Evolutionary conservation across 345 rosid species (phyloP).

Genomic region (Hibiscus tridactylites): DNA sequence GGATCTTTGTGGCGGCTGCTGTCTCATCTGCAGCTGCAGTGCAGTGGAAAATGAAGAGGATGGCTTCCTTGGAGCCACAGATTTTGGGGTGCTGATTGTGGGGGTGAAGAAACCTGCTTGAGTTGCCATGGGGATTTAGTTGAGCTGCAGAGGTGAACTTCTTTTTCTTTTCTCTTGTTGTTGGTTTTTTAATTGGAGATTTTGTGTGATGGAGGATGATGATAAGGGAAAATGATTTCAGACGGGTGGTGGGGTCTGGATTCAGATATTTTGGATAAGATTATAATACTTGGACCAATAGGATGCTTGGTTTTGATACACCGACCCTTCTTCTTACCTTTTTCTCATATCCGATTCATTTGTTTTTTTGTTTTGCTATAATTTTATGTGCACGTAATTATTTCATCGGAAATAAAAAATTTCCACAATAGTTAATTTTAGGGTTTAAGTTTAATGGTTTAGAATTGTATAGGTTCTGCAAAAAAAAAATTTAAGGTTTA

Average conservation of each 20-base stretch:
- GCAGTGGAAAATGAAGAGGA: slow-evolving; percentile 23
- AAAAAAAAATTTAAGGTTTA: too few species aligned
- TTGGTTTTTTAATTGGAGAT: neutral
- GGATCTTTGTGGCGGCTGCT: slow-evolving; percentile 19
- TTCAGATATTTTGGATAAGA: slow-evolving; percentile 32
- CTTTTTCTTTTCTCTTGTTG: neutral
- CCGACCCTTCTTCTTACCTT: neutral
- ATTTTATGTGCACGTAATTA: too few species aligned
- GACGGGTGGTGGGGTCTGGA: slow-evolving; percentile 18
- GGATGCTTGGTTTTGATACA: slow-evolving; percentile 13
- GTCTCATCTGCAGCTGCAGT: slow-evolving; percentile 27
- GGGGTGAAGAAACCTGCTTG: slow-evolving; percentile 61
- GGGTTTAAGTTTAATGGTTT: too few species aligned
- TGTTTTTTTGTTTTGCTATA: neutral
- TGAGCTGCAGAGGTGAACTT: neutral
- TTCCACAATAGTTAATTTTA: too few species aligned
- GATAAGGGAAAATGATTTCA: neutral
- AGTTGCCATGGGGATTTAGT: slow-evolving; percentile 43
- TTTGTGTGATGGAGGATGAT: neutral
- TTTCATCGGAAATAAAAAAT: too few species aligned
- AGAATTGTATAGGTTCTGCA: too few species aligned
- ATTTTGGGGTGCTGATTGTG: slow-evolving; percentile 38
- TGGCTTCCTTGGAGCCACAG: slow-evolving; percentile 39
- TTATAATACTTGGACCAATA: slow-evolving; percentile 36
- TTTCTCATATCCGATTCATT: neutral